These are phyloP conservation scores for Eragrostis nindensis DNA, from an alignment of 176 grass and related monocot species.

Conservation along the genomic window DNA sequence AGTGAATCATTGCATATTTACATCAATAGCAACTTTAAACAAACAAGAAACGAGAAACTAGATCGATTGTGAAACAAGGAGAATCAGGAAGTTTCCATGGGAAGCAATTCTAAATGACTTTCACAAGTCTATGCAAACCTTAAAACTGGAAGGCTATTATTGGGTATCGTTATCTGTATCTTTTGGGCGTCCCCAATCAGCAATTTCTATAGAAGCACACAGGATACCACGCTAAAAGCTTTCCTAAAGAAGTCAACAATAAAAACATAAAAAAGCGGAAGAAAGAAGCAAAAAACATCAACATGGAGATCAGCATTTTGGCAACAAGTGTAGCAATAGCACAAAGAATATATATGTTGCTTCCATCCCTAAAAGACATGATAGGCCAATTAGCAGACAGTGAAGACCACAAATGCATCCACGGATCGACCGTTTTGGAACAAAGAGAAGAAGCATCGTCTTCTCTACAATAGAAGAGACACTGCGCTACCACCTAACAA, in stretches of 20 bases:
- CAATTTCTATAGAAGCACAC: slow-evolving; percentile 10
- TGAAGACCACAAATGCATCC: slow-evolving; percentile 20
- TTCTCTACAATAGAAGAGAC: slow-evolving; percentile 10
- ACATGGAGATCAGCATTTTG: slow-evolving; percentile 18
- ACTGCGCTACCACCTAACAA: slow-evolving; percentile 20
- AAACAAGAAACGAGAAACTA: slow-evolving; percentile 16
- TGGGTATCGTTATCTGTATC: slow-evolving; percentile 18
- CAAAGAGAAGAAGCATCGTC: not conserved
- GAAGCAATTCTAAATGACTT: slow-evolving; percentile 29
- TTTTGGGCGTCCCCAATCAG: slow-evolving; percentile 7
- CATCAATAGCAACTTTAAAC: not conserved
- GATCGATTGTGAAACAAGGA: not conserved
- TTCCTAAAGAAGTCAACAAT: not conserved
- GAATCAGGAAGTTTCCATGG: not conserved
- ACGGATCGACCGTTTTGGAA: not conserved
- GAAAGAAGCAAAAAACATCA: not conserved
- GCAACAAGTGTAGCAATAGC: not conserved
- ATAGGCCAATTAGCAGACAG: not conserved
- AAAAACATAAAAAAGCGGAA: not conserved
- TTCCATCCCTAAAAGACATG: not conserved
- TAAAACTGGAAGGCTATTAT: slow-evolving; percentile 21
- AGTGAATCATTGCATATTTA: not conserved
- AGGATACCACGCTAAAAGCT: slow-evolving; percentile 5
- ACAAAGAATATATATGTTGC: not conserved
- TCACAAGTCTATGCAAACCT: slow-evolving; percentile 25